Base-by-base conservation (phyloP, 2,329 filamentous ascomycete species). In the Colletotrichum sidae region DNA sequence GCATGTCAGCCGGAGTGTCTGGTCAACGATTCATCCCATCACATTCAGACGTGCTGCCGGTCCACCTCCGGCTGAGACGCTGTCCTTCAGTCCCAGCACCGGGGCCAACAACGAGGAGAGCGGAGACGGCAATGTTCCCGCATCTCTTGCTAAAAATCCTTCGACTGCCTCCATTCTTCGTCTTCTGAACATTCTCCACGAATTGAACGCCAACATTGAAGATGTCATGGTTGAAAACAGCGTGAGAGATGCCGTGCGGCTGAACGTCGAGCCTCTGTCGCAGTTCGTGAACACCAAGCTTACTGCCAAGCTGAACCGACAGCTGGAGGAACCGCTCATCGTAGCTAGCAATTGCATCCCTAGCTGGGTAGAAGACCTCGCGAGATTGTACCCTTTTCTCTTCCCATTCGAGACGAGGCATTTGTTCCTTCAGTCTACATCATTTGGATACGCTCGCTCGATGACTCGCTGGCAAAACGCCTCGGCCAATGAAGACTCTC, bases 221-320 rank as follows among this genome's bases (percentile, higher is more conserved):
- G 95, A 98, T 74, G 91, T 98, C 4, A 78, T 97, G 67, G 87
- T 92, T 2, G 92, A 95, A 67, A 91, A 92, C 72, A 66, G 52
- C 10, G 63, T 57, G 13, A 91, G 91, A 72, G 89, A 90, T 56
- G 81, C 86, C 3, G 79, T 92, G 64, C 89, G 88, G 67, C 82
- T 96, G 35, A 92, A 92, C 54, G 85, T 90, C 2, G 95, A 98
- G 77, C 92, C 95, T 0, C 79, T 96, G 51, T 91, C 94, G 2
- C 94, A 98, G 71, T 99, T 99, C 72, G 96, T 99, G 79, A 99
- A 99, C 75, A 97, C 96, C 0, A 99, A 99, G 77, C 86, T 99
- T 42, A 99, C 96, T 0, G 96, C 96, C 1, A 99, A 99, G 80
- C 86, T 99, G 61, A 99, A 99, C 74, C 90, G 96, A 35, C 96